Evolutionary conservation across 1,284 basidiomycete species (phyloP).

Genomic region (Malassezia globosa): DNA sequence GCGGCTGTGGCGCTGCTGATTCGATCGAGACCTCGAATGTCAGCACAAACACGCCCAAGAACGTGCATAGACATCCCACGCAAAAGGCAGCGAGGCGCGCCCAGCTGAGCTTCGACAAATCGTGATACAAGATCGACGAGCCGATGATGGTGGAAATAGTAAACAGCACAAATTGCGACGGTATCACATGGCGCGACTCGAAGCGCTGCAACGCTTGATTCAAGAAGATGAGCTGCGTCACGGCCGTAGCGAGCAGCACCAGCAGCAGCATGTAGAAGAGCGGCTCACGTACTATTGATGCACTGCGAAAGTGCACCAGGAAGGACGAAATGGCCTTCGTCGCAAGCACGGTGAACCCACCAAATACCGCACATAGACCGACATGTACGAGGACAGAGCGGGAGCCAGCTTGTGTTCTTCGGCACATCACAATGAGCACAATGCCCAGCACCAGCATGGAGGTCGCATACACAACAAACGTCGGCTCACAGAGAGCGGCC

Average conservation of each 20-base stretch:
- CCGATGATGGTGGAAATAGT: constrained; percentile 70
- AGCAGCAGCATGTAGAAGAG: constrained; percentile 48
- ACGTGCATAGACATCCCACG: constrained; percentile 70
- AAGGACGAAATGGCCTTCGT: constrained; percentile 79
- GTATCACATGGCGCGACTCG: constrained; percentile 48
- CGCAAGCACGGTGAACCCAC: constrained; percentile 84
- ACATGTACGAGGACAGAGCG: constrained; percentile 72
- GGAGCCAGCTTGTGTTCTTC: constrained; percentile 59
- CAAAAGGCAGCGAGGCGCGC: constrained; percentile 65
- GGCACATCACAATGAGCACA: constrained; percentile 18
- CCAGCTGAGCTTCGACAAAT: constrained; percentile 56
- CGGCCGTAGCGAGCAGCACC: constrained; percentile 66
- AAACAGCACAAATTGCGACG: constrained; percentile 80
- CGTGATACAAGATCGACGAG: constrained; percentile 82
- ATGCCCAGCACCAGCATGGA: constrained; percentile 18
- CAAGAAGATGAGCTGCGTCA: constrained; percentile 80
- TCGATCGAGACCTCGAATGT: no score
- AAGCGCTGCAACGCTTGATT: constrained; percentile 54
- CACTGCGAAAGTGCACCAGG: constrained; percentile 48
- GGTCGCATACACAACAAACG: constrained; percentile 35
- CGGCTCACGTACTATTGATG: constrained; percentile 29
- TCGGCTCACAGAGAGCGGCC: constrained; percentile 26
- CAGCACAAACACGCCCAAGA: constrained; percentile 64
- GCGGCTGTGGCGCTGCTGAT: no score
- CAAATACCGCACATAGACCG: constrained; percentile 74